Percentiles rank a stretch among this genome's conserved stretches.
These are phyloP conservation scores for Dictyostelium citrinum DNA, from an alignment of 78 protist genomes.

Conservation along the genomic window DNA sequence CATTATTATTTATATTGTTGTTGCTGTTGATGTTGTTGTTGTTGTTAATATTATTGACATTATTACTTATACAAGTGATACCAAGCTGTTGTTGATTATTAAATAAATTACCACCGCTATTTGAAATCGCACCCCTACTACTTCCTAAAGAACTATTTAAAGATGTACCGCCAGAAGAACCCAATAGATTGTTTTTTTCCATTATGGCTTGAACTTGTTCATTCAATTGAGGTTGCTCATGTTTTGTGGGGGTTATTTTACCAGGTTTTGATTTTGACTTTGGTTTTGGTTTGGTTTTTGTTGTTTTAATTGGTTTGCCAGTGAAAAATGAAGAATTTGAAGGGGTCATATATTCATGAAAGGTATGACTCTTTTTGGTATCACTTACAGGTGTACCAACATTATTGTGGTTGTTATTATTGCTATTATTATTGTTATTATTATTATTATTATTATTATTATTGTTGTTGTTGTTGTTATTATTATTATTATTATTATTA, in stretches of 20 bases:
- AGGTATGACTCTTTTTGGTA: conserved; percentile 11
- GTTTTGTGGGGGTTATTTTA: background rate
- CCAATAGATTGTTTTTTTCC: background rate
- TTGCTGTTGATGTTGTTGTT: background rate
- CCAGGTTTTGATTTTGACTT: background rate
- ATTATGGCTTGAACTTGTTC: background rate
- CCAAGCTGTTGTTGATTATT: background rate
- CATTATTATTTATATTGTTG: background rate
- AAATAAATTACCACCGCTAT: background rate
- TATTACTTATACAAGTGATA: too few species aligned
- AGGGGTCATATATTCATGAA: conserved; percentile 34
- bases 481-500: too few species aligned
- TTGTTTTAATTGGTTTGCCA: background rate
- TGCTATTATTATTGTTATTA: too few species aligned
- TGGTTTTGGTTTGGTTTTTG: background rate
- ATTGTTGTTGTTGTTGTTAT: too few species aligned
- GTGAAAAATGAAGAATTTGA: background rate
- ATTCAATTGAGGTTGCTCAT: conserved; percentile 8
- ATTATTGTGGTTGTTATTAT: too few species aligned
- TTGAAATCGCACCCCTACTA: background rate
- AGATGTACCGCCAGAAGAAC: background rate
- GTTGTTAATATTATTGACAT: background rate
- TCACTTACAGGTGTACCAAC: background rate
- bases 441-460: too few species aligned
- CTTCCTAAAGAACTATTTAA: background rate